Base-by-base conservation (phyloP, 78 protist genomes). In the Corallochytrium limacisporum region DNA sequence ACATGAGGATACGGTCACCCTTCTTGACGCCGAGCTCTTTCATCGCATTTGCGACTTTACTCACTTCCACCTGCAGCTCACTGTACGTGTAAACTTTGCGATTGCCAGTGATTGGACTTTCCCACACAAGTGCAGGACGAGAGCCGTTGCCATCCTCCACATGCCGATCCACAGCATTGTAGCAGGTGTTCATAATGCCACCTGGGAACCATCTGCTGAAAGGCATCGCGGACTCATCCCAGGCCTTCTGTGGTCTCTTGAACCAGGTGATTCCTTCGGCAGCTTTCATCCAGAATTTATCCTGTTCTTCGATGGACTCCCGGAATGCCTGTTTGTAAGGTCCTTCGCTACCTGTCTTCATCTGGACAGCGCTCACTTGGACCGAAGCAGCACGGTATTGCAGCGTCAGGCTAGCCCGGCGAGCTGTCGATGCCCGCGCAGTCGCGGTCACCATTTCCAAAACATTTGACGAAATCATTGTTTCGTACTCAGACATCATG, bases 121-220 rank as follows among this genome's bases (percentile, higher is more conserved):
- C 56, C 51, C 50, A 73, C 54, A 12, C 3, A 16, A 78, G 9
- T 4, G 73, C 83, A 5, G 22, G 44, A 26, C 65, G 33, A 22
- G 62, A 53, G 9, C 76, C 77, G 4, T 31, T 50, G 1, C 46
- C 46, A 53, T 1, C 61, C 49, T 28, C 42, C 31, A 4, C 63
- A 36, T 80, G 69, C 33, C 15, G 18, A 46, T 85, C 91, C 32
- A 83, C 35, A 20, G 65, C 16, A 43, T 82, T 81, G 51, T 74
- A 84, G 33, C 85, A 76, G 20, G 67, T 37, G 66, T 85, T 85
- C 54, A 75, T 26, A 26, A 36, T 20, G 22, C 88, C 91, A 60
- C 81, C 91, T 7, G 50, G 43, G 51, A 83, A 85, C 91, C 91
- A 85, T 7, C 13, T 28, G 49, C 48, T 54, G 44, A 50, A 18